Evolutionary conservation across 1,284 basidiomycete genomes (phyloP), one percentile per base, ranked within the genome.

Genomic region (Heimioporus retisporus): DNA sequence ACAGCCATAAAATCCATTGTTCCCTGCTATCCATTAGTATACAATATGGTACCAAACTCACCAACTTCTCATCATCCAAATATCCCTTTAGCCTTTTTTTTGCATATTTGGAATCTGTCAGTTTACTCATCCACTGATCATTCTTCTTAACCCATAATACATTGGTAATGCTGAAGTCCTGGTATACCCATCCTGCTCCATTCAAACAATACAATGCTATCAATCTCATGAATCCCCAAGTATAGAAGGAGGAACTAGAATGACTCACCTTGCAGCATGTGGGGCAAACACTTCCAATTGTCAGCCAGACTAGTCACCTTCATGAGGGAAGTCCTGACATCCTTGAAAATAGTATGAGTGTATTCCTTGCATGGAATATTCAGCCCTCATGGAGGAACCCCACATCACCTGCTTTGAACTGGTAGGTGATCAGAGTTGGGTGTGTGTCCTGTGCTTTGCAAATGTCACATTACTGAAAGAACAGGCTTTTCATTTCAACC

Each of bases 1-100:
- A 56, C 15, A 0, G 69, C 71, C 71, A 72, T 71, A 8, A 67
- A 73, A 7, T 68, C 10, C 25, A 60, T 19, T 2, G 71, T 72
- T 35, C 65, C 71, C 71, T 72, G 21, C 18, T 4, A 21, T 31
- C 21, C 25, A 3, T 66, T 14, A 68, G 65, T 18, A 16, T 6
- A 6, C 2, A 16, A 43, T 21, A 43, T 21, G 10, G 5, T 40
- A 13, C 35, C 35, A 13, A 13, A 35, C 35, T 35, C 35, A 10
- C 35, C 10, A 35, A 35, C 35, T 35, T 35, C 71, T 64, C 43
- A 71, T 67, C 4, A 55, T 72, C 55, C 42, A 61, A 44, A 60
- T 25, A 2, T 67, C 35, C 4, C 48, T 13, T 0, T 58, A 55
- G 21, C 28, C 4, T 4, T 1, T n/a, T 60, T 28, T 67, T 69